These are phyloP conservation scores for Pisolithus thermaeus DNA, from an alignment of 1,284 basidiomycete species.

Conservation along the genomic window DNA sequence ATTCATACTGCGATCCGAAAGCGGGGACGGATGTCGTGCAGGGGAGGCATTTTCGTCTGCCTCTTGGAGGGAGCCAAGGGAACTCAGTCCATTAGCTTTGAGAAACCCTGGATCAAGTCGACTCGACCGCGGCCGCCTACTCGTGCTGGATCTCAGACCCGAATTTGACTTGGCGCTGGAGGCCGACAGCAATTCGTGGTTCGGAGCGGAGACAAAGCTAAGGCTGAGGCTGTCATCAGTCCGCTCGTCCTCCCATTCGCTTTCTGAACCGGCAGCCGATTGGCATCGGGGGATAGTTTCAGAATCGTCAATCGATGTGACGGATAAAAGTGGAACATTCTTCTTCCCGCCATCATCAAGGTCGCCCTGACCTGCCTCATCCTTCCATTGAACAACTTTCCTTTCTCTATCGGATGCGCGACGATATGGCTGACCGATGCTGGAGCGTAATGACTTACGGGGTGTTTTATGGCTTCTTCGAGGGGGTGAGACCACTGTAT, in stretches of 20 bases:
- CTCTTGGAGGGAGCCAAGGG: conserved; percentile 62
- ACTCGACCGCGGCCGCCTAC: conserved; percentile 51
- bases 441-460: conserved; percentile 64
- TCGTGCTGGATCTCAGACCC: conserved; percentile 12
- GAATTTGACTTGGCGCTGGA: conserved; percentile 9
- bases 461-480: conserved; percentile 50
- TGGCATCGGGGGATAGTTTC: conserved; percentile 25
- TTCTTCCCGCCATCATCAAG: conserved; percentile 66
- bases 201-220: conserved; percentile 39
- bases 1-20: conserved; percentile 63
- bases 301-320: conserved; percentile 26
- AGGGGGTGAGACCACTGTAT: conserved; percentile 37
- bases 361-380: conserved; percentile 80
- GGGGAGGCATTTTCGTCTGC: conserved; percentile 55
- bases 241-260: conserved; percentile 85
- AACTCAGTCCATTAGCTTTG: conserved; percentile 46
- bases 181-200: conserved; percentile 18
- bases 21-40: conserved; percentile 33
- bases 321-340: conserved; percentile 39
- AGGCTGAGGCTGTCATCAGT: conserved; percentile 66
- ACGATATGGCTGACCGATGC: conserved; percentile 55
- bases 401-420: conserved; percentile 60
- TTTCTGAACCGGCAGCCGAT: conserved; percentile 61
- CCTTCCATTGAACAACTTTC: conserved; percentile 87
- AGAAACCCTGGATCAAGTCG: conserved; percentile 66